phyloP scores from a whole-genome alignment of 805 yeast species.

The Saccharomycopsis oosterbeekiorum region DNA sequence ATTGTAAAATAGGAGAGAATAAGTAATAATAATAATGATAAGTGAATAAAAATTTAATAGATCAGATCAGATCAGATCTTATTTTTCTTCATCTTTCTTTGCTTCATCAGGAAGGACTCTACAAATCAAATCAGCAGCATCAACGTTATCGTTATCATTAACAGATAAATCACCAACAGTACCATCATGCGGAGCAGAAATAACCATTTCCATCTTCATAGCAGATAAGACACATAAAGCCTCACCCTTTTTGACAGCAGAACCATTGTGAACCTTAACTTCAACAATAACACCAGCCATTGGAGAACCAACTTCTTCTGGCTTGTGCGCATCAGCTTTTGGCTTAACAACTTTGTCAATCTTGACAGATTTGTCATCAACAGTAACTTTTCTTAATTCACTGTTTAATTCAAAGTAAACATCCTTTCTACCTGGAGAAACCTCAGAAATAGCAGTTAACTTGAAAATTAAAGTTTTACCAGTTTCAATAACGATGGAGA shows the following conservation, averaged over 20 bases:
- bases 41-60: neutral
- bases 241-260: constrained; percentile 91
- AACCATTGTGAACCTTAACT: constrained; percentile 80
- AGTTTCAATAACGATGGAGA: constrained; percentile 80
- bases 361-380: constrained; percentile 79
- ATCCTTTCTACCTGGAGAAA: constrained; percentile 81
- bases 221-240: constrained; percentile 90
- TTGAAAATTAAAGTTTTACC: constrained; percentile 91
- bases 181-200: constrained; percentile 85
- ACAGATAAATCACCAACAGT: constrained; percentile 65
- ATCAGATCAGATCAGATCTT: neutral
- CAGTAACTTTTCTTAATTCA: constrained; percentile 92
- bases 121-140: constrained; percentile 82
- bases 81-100: constrained; percentile 1
- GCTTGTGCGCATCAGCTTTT: constrained; percentile 81
- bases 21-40: neutral
- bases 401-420: constrained; percentile 97
- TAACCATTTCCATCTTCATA: constrained; percentile 99
- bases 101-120: constrained; percentile 1
- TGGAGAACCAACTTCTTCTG: constrained; percentile 94
- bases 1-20: neutral
- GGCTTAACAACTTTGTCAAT: constrained; percentile 80
- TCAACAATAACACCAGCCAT: constrained; percentile 99
- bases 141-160: constrained; percentile 91
- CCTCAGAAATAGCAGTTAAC: constrained; percentile 87